Evolutionary conservation across 306 rosid species (phyloP).

Genomic region (Alnus rubra): DNA sequence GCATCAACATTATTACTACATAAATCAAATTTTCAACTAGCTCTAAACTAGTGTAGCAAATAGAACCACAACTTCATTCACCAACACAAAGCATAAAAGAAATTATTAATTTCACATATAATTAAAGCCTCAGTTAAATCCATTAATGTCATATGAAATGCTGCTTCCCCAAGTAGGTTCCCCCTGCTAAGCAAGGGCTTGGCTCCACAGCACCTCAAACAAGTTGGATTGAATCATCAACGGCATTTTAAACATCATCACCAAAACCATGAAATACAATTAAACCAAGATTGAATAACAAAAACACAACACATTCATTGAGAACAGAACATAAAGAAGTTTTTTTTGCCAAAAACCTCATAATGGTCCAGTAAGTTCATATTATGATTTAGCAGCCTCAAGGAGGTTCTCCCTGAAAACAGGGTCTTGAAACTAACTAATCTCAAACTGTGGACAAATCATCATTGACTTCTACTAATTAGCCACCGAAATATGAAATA

Average conservation of each 20-base stretch:
- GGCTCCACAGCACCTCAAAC: slow-evolving; percentile 57
- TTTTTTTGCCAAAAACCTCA: background rate
- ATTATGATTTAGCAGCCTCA: background rate
- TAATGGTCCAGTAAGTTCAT: slow-evolving; percentile 1
- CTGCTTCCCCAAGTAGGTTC: slow-evolving; percentile 76
- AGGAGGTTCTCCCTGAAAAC: slow-evolving; percentile 27
- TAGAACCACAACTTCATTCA: no score
- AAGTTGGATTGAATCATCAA: slow-evolving; percentile 51
- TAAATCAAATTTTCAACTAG: no score
- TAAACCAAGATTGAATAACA: background rate
- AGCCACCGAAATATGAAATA: background rate
- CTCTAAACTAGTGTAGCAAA: no score
- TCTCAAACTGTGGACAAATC: slow-evolving; percentile 5
- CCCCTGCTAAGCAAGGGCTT: slow-evolving; percentile 65
- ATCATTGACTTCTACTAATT: background rate
- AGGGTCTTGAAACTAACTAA: slow-evolving; percentile 14
- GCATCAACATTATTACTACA: background rate
- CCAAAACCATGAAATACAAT: background rate
- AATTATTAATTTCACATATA: no score
- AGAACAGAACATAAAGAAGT: no score
- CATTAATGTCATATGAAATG: slow-evolving; percentile 47
- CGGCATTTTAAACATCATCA: background rate
- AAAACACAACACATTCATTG: background rate
- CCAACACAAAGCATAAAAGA: background rate
- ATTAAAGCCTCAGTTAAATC: slow-evolving; percentile 46